Base-by-base conservation (phyloP, 23 red algal species). In the Gracilariopsis chorda region DNA sequence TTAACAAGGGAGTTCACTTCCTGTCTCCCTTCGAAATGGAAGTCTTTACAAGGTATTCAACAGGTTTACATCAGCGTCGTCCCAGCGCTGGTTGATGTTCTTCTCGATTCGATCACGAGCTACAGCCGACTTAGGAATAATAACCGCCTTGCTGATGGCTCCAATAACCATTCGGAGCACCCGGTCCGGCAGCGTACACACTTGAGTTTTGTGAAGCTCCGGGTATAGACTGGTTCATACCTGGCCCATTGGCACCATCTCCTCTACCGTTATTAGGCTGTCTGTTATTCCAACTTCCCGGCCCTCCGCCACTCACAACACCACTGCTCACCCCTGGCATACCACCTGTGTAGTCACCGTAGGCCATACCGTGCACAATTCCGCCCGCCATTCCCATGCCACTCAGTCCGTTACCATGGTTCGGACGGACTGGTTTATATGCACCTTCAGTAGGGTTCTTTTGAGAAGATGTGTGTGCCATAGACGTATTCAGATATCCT, bases 361-460 rank as follows among this genome's bases (percentile, higher is more conserved):
- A 89, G 43, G 69, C 69, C 70, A 89, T 77, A 46, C 85, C 85
- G 34, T 77, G 85, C 21, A 89, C 72, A 41, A 89, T 77, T 12
- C 85, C 85, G 2, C 85, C 85, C 5, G 51, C 64, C 65, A 89
- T 77, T 27, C 85, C 69, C 68, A 89, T 76, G 28, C 42, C 68
- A 25, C 85, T 57, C 4, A 89, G 56, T 19, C 82, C 71, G 40
- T 65, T 78, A 7, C 85, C 85, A 59, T 48, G 48, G 72, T 71
- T 87, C 43, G 34, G 34, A 45, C 85, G 32, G 41, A 89, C 70
- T n/a, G 48, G 51, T 46, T 89, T 89, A 57, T 89, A 89, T 20
- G 65, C 51, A 23, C 51, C 68, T 11, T 89, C 70, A 19, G 28
- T 61, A 14, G 65, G 45, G 60, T 49, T 77, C 70, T 89, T 89